Base-by-base conservation (phyloP, 768 basidiomycete genomes). In the Leccinum disarticulatum region DNA sequence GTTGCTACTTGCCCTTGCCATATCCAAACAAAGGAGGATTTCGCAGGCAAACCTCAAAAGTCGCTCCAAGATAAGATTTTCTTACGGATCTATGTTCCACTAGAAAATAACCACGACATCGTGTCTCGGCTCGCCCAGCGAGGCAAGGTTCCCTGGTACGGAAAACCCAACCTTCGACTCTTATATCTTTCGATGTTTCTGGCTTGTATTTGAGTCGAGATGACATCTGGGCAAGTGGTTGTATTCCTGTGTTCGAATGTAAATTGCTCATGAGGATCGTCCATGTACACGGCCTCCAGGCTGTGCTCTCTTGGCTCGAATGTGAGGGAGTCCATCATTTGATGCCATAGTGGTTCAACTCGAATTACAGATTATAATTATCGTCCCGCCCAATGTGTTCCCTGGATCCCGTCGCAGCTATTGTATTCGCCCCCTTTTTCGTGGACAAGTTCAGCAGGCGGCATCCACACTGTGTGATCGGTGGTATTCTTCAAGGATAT, bases 131-230 rank as follows among this genome's bases (percentile, higher is more conserved):
- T 43, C 41, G 41, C n/a, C 9, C n/a, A 43, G 17, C 41, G 19
- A 19, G n/a, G 19, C 5, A 11, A 43, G 8, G 41, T 19, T 19
- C 10, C 9, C 4, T 88, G 86, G 86, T 86, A 86, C 68, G 68
- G 66, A 61, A 88, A 87, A 63, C 83, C 76, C 1, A 87, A 43
- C 41, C 41, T 43, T 43, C 41, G n/a, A 19, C n/a, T 43, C 41
- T 25, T 3, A 25, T 25, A 43, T 43, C 10, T 43, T n/a, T 43
- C 19, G 41, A 43, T 43, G n/a, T 43, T 43, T 43, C n/a, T 4
- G 9, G n/a, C 41, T 19, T 43, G 41, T 19, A 19, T 43, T 11
- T 9, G 9, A 4, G 41, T 19, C n/a, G n/a, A 43, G 3, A 43
- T 43, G 41, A 43, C 41, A 19, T 43, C 41, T 11, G 41, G 41